Conservation (phyloP, 192 early-diverging fungal species). For the Rhizoclosmatium globosum region DNA sequence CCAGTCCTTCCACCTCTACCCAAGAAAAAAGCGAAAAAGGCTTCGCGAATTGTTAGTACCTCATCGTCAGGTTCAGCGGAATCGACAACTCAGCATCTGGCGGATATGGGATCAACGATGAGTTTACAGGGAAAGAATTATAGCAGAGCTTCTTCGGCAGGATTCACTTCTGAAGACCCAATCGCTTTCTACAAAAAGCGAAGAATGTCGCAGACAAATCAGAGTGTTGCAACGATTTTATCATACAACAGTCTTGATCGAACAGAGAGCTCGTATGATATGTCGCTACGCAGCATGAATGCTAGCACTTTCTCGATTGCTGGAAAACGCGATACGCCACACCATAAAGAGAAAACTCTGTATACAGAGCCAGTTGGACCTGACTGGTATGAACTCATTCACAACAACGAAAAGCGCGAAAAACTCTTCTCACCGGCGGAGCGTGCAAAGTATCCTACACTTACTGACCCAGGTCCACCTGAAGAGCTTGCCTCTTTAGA, state of each 20-base stretch:
- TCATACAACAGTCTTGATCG: conserved; percentile 10
- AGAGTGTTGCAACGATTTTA: conserved; percentile 15
- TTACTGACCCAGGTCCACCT: conserved; percentile 44
- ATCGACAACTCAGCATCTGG: not conserved
- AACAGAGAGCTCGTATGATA: not conserved
- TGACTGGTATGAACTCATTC: conserved; percentile 47
- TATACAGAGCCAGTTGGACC: conserved; percentile 26
- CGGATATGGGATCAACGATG: not conserved
- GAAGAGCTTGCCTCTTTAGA: conserved; percentile 35
- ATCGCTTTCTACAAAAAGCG: conserved; percentile 38
- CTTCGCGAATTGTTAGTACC: not conserved
- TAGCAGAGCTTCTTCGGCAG: not conserved
- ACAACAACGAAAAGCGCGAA: conserved; percentile 38
- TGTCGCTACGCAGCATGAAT: not conserved
- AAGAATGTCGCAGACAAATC: conserved; percentile 16
- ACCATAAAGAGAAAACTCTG: conserved; percentile 14
- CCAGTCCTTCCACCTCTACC: not conserved
- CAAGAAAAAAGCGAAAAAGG: not conserved
- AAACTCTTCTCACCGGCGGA: conserved; percentile 45
- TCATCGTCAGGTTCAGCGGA: not conserved
- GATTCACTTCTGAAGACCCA: conserved; percentile 29
- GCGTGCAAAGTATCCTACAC: conserved; percentile 51
- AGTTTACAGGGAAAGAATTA: not conserved
- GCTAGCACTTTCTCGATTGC: not conserved
- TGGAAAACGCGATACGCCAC: not conserved